Conservation (phyloP, 805 yeast species). For the Pichia membranifaciens region DNA sequence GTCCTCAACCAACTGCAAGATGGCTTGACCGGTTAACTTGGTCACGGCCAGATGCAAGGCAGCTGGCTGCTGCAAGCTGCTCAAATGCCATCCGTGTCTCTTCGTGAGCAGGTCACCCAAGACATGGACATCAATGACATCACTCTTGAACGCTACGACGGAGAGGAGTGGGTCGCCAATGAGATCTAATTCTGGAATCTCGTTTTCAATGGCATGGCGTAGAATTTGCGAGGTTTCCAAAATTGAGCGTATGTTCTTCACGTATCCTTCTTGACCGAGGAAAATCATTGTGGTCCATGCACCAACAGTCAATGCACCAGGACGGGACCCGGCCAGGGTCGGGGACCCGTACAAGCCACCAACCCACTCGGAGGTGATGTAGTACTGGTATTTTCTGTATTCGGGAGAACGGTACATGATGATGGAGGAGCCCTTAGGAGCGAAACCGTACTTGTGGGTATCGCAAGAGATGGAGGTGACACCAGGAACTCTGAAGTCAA, state of each 20-base stretch:
- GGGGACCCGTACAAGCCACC: constrained; percentile 98
- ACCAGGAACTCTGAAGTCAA: constrained; percentile 83
- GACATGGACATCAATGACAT: constrained; percentile 61
- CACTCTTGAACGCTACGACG: constrained; percentile 72
- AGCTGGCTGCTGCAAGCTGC: constrained; percentile 81
- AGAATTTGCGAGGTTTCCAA: constrained; percentile 58
- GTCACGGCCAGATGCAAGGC: constrained; percentile 92
- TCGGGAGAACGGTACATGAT: constrained; percentile 76
- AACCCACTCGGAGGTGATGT: constrained; percentile 75
- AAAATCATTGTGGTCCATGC: constrained; percentile 92
- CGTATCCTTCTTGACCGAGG: constrained; percentile 82
- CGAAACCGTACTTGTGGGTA: constrained; percentile 98
- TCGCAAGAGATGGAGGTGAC: constrained; percentile 99
- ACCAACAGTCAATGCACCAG: constrained; percentile 96
- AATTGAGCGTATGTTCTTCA: constrained; percentile 57
- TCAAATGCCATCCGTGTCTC: constrained; percentile 78
- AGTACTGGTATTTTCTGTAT: constrained; percentile 78
- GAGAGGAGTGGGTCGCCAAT: constrained; percentile 84
- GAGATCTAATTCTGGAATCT: constrained; percentile 54
- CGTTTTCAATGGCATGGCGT: constrained; percentile 39
- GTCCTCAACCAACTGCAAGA: constrained; percentile 53
- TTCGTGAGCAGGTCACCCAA: constrained; percentile 64
- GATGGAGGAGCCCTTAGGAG: constrained; percentile 93
- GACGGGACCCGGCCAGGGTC: constrained; percentile 92
- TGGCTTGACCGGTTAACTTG: constrained; percentile 53